Base-by-base conservation (phyloP, 1,284 basidiomycete species). In the Ustilago crameri region DNA sequence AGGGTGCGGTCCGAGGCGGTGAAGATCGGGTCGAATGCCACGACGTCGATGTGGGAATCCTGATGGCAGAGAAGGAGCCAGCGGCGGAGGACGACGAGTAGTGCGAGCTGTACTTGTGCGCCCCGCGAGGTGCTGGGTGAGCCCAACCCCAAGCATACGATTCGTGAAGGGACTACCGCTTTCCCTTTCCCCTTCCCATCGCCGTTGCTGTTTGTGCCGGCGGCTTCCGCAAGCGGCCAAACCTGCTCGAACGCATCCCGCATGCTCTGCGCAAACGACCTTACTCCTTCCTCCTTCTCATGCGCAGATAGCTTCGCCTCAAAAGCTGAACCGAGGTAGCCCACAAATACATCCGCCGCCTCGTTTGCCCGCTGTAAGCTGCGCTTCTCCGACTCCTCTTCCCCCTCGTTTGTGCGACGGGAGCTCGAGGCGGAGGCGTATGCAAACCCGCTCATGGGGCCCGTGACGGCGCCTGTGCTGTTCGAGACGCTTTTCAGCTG, bases 11-110 rank as follows among this genome's bases (percentile, higher is more conserved):
- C 69, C 3, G 1, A 0, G 1, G 40, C 0, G 14, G 55, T 61
- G 18, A 73, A 73, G 18, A 68, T 12, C 1, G 70, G 70, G 34
- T 73, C 70, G 53, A 45, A 68, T 1, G 70, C 70, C 0, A 66
- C 9, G 22, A 61, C 60, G 3, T 60, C 45, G 1, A 63, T 30
- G 9, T 5, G 1, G 7, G 17, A 12, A 30, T 30, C 12, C n/a
- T 30, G 30, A 30, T 18, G 14, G 18, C 30, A 5, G 18, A 44
- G 38, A 9, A 20, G 32, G 20, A 38, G 17, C 18, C 37, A 59
- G 0, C 5, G 17, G 0, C 56, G 64, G 8, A 73, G 2, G 2
- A 51, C 49, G 17, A 73, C 9, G n/a, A 73, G 23, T 7, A 73
- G 32, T 3, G 64, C 70, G 0, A 73, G 43, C 32, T 73, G 70